These are phyloP conservation scores for Astragalus membranaceus DNA, from an alignment of 306 rosid genomes.

Conservation along the genomic window DNA sequence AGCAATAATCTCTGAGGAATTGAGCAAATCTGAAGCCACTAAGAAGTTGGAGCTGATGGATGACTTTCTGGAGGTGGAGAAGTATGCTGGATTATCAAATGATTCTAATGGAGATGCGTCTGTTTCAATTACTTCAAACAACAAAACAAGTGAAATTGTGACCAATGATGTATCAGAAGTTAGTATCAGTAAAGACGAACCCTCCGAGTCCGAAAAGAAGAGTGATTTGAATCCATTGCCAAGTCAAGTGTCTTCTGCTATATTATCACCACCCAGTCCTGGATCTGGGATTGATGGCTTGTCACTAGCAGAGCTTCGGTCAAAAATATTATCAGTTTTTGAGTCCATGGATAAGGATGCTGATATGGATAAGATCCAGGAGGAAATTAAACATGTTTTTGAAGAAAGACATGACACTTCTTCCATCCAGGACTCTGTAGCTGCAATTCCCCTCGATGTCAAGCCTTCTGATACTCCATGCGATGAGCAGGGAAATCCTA, in stretches of 20 bases:
- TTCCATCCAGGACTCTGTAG: slow-evolving; percentile 42
- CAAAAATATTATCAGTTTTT: slow-evolving; percentile 54
- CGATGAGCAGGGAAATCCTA: slow-evolving; percentile 48
- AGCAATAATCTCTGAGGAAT: slow-evolving; percentile 49
- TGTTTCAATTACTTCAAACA: slow-evolving; percentile 30
- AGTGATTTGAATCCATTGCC: slow-evolving; percentile 33
- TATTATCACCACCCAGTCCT: slow-evolving; percentile 17
- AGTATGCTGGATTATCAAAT: slow-evolving; percentile 70
- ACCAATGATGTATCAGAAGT: slow-evolving; percentile 38
- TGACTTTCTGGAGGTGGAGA: slow-evolving; percentile 98
- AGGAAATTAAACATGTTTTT: slow-evolving; percentile 63
- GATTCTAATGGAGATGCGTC: slow-evolving; percentile 45
- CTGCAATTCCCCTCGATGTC: slow-evolving; percentile 35
- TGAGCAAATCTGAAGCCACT: slow-evolving; percentile 52
- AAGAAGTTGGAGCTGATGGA: slow-evolving; percentile 88
- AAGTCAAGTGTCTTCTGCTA: slow-evolving; percentile 31
- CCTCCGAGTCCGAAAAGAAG: slow-evolving; percentile 29
- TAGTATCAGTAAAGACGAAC: slow-evolving; percentile 27
- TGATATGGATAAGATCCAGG: slow-evolving; percentile 53
- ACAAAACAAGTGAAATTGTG: slow-evolving; percentile 35
- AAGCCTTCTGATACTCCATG: slow-evolving; percentile 39
- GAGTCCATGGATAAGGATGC: slow-evolving; percentile 61
- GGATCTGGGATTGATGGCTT: slow-evolving; percentile 28
- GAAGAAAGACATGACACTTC: slow-evolving; percentile 52
- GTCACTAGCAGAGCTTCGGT: slow-evolving; percentile 48